A percentile compares a stretch with the other conserved stretches of the same genome.
Evolutionary conservation across 257 asterid genomes (phyloP).

Genomic region (Solanum virginianum): DNA sequence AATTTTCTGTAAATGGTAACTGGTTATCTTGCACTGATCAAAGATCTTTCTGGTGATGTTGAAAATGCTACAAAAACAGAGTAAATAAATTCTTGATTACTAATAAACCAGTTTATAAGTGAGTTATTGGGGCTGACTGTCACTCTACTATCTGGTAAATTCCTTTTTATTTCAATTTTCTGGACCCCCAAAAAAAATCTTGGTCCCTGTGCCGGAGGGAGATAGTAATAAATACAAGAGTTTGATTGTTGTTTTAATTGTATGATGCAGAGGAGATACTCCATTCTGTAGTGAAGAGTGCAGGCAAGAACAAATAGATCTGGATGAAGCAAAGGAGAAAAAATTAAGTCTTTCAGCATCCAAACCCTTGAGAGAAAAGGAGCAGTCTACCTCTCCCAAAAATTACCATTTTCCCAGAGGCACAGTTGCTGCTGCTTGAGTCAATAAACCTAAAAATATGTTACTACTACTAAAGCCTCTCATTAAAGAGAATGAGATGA

Average conservation of each 20-base stretch:
- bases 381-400: constrained; percentile 34
- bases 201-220: too few species aligned
- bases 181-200: too few species aligned
- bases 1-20: not conserved
- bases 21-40: not conserved
- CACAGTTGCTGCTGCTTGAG: constrained; percentile 70
- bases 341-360: constrained; percentile 19
- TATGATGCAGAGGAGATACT: constrained; percentile 27
- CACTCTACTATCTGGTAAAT: not conserved
- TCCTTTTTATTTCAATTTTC: not conserved
- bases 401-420: constrained; percentile 33
- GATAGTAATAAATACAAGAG: not conserved
- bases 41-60: not conserved
- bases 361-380: constrained; percentile 26
- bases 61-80: not conserved
- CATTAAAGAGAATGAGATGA: not conserved
- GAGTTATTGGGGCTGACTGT: not conserved
- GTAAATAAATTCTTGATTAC: not conserved
- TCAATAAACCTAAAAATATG: not conserved
- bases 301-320: constrained; percentile 37
- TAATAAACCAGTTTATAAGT: not conserved
- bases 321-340: constrained; percentile 31
- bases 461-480: not conserved
- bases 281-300: constrained; percentile 46
- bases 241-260: not conserved